Evolutionary conservation across 768 basidiomycete species (phyloP), one percentile per base, ranked within the genome.

Genomic region (Hygrophoropsis aurantiaca): DNA sequence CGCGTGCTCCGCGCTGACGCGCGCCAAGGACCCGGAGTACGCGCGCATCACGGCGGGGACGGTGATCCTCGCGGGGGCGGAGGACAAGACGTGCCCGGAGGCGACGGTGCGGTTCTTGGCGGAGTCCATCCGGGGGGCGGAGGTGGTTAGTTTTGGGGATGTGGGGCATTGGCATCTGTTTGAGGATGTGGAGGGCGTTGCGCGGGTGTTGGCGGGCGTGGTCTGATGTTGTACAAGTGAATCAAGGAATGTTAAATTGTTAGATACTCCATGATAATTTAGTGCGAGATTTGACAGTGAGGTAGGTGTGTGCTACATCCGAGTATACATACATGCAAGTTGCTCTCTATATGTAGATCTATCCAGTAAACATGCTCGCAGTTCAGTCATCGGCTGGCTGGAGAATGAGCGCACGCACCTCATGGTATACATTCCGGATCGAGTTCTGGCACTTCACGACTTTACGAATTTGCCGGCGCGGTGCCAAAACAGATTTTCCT

Each of bases 401-500:
- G n/a, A n/a, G n/a, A n/a, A n/a, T n/a, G n/a, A n/a, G n/a, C n/a
- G n/a, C n/a, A n/a, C n/a, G n/a, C n/a, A n/a, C n/a, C n/a, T n/a
- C n/a, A n/a, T n/a, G n/a, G n/a, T n/a, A n/a, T n/a, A n/a, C n/a
- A n/a, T n/a, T n/a, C n/a, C n/a, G n/a, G n/a, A n/a, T n/a, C n/a
- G n/a, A n/a, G n/a, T 34, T 34, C 11, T 21, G 10, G 19, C 20
- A 40, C 38, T 20, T 44, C 43, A 63, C 16, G 25, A 37, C 59
- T 84, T 87, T 21, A 81, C 68, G 53, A 79, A 82, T 35, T 70
- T 68, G 21, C 87, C 87, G 10, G 71, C 62, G 34, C 67, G 69
- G 61, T 87, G 83, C 72, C 75, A 80, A 58, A 82, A 85, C 21
- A 89, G 47, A 54, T 72, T 58, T 33, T 86, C 85, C 50, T 76